These are phyloP conservation scores for Tuber aestivum DNA, from an alignment of 495 filamentous ascomycete species.

Conservation along the genomic window DNA sequence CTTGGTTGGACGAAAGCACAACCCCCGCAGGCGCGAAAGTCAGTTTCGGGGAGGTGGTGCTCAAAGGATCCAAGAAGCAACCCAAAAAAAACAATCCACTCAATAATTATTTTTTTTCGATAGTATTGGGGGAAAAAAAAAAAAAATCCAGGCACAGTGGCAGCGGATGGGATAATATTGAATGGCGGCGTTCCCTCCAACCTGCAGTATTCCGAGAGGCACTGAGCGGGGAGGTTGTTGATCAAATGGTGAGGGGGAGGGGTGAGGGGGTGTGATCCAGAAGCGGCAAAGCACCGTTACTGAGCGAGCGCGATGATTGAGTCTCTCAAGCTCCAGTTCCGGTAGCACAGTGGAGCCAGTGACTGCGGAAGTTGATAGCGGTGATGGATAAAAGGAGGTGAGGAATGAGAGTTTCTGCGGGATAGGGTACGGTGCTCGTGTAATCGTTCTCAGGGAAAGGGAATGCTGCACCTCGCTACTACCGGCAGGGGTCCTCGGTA, in stretches of 20 bases:
- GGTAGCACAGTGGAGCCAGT: neutral
- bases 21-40: neutral
- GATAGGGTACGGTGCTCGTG: neutral
- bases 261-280: slow-evolving; percentile 4
- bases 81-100: neutral
- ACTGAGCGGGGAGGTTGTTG: neutral
- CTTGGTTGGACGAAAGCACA: slow-evolving; percentile 1
- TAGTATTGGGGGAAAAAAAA: neutral
- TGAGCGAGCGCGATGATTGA: neutral
- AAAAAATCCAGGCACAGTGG: neutral
- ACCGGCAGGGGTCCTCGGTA: neutral
- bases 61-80: neutral
- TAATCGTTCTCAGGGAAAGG: neutral
- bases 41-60: neutral
- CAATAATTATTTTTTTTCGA: neutral
- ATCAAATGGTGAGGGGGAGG: neutral
- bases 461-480: neutral
- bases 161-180: neutral
- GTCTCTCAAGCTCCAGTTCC: neutral
- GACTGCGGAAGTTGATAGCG: neutral
- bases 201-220: neutral
- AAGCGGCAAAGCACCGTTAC: neutral
- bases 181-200: neutral
- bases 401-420: neutral
- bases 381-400: neutral